Conservation (phyloP, 2,329 filamentous ascomycete genomes). For the Tolypocladium endophyticum region DNA sequence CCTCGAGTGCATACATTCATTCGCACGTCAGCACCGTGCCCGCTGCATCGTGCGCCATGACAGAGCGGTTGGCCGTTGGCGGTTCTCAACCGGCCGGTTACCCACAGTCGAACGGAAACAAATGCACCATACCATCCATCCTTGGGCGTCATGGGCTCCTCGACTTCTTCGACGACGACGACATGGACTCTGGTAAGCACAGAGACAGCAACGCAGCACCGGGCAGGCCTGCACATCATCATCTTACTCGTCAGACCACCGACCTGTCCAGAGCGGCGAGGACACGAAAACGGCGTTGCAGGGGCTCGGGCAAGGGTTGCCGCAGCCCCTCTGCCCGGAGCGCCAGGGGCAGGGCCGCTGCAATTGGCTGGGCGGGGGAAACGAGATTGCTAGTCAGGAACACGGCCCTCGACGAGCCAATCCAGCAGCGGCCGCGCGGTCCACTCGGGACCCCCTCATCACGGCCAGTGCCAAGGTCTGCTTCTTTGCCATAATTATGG, state of each 20-base stretch:
- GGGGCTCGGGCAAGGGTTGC: neutral
- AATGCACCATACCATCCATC: no score
- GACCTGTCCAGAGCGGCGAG: neutral
- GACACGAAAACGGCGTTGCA: neutral
- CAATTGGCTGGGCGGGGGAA: neutral
- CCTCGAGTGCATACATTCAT: no score
- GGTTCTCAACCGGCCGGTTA: no score
- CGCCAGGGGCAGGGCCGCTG: neutral
- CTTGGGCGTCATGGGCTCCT: no score
- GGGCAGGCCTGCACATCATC: neutral
- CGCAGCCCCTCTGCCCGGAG: neutral
- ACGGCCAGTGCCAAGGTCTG: no score
- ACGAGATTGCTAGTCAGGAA: slow-evolving; percentile 8
- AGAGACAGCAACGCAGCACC: no score
- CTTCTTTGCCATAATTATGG: neutral
- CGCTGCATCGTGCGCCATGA: no score
- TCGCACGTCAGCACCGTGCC: no score
- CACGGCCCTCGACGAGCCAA: neutral
- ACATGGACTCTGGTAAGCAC: no score
- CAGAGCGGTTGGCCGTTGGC: no score
- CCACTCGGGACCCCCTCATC: neutral
- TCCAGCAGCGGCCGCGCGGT: neutral
- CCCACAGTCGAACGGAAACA: no score
- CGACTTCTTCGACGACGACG: no score
- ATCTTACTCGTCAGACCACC: neutral